Evolutionary conservation across 352 stramenopile species (phyloP).

Genomic region (Pythium aristosporum): DNA sequence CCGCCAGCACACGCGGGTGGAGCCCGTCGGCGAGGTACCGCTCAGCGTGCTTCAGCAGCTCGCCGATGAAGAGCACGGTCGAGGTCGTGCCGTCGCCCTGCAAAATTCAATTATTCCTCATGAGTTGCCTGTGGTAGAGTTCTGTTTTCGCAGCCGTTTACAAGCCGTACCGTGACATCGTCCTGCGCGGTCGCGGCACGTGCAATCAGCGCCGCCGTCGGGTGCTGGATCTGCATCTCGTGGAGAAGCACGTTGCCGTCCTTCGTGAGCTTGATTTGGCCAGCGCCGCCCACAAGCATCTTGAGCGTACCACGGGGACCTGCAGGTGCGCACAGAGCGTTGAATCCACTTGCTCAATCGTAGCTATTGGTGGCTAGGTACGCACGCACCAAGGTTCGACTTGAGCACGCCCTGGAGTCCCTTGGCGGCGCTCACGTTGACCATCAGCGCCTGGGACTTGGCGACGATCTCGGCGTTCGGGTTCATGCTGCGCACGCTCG

Average conservation of each 20-base stretch:
- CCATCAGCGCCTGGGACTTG: constrained; percentile 93
- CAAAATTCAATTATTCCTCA: not conserved
- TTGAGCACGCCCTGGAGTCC: constrained; percentile 96
- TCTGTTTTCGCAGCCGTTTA: not conserved
- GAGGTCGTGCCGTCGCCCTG: constrained; percentile 97
- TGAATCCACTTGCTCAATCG: no score
- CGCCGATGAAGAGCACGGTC: constrained; percentile 97
- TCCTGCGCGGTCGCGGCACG: constrained; percentile 97
- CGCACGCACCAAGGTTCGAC: constrained; percentile 86
- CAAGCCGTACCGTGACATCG: constrained; percentile 68
- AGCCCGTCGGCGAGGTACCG: constrained; percentile 96
- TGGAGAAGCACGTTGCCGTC: constrained; percentile 99
- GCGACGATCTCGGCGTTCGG: constrained; percentile 97
- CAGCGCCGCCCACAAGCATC: constrained; percentile 98
- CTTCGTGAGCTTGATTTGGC: constrained; percentile 99
- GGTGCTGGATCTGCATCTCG: constrained; percentile 99
- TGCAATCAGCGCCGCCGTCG: constrained; percentile 97
- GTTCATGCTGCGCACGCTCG: constrained; percentile 86
- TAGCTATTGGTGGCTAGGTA: no score
- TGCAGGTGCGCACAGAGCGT: constrained; percentile 15
- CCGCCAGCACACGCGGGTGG: constrained; percentile 96
- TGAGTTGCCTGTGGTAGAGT: not conserved
- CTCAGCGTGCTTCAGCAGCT: constrained; percentile 98
- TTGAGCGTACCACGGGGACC: constrained; percentile 98
- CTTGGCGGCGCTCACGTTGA: constrained; percentile 97